Evolutionary conservation across 768 basidiomycete species (phyloP), one percentile per base, ranked within the genome.

Genomic region (Gymnopilus dilepis): DNA sequence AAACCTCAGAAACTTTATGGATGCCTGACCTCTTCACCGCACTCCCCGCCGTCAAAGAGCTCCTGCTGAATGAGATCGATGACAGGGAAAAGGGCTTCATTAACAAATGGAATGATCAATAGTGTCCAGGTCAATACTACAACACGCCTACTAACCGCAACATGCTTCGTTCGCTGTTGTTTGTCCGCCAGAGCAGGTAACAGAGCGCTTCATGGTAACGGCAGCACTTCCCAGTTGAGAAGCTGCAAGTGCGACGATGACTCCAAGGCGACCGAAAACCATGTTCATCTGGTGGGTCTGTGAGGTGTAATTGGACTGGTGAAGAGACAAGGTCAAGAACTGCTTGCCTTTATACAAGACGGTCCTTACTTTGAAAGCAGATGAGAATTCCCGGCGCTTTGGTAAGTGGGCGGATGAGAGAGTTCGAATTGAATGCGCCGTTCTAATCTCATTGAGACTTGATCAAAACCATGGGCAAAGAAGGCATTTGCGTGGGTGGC

Each of bases 11-110:
- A n/a, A n/a, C n/a, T n/a, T n/a, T n/a, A n/a, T n/a, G n/a, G n/a
- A 74, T n/a, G 17, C 11, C 22, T 64, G 5, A 72, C 73, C 47
- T 72, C 70, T 61, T 75, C 74, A 24, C 74, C 72, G 54, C 75
- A 76, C 57, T 73, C 68, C 30, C 69, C 71, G 17, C 64, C 66
- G 31, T 74, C 72, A 62, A 76, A 76, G 22, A 76, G 67, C 40
- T 67, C 70, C 31, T 66, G 51, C 56, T 74, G 74, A 26, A 76
- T 55, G 60, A 74, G 67, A 62, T 73, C 59, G 40, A 65, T 57
- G 30, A 61, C 51, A 6, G 67, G 56, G 51, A 65, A 62, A 30
- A 65, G 41, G 21, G 52, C 64, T 67, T 11, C 22, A 24, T 13
- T 19, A 22, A 21, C 26, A 24, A 5, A 17, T 31, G 1, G n/a